These are phyloP conservation scores for Maudiozyma serrabonitensis DNA, from an alignment of 805 yeast genomes.

Conservation along the genomic window DNA sequence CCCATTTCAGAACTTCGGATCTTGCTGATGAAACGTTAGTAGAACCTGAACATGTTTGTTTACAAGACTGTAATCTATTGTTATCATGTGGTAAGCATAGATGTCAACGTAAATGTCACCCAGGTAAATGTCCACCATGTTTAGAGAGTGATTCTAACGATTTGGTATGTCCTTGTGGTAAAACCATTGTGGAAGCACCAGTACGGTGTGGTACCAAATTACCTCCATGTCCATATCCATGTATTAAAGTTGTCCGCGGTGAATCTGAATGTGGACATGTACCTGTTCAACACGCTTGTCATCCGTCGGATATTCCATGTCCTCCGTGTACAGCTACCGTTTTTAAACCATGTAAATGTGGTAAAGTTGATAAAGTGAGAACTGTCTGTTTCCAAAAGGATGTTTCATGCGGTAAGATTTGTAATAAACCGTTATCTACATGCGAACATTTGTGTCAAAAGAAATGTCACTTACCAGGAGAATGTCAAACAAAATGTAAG, in stretches of 20 bases:
- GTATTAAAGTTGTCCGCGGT: constrained; percentile 37
- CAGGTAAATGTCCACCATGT: constrained; percentile 75
- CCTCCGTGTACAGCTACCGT: constrained; percentile 68
- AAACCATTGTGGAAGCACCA: constrained; percentile 69
- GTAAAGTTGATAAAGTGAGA: constrained; percentile 38
- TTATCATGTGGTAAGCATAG: constrained; percentile 59
- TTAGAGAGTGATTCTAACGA: constrained; percentile 74
- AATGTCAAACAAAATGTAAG: constrained; percentile 52
- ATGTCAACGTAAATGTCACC: constrained; percentile 65
- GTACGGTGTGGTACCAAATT: constrained; percentile 71
- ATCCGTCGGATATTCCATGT: constrained; percentile 51
- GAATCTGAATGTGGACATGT: constrained; percentile 58
- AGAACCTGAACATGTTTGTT: constrained; percentile 69
- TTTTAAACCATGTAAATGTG: constrained; percentile 53
- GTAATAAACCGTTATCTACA: constrained; percentile 41
- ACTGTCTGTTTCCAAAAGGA: constrained; percentile 60
- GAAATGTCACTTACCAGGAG: constrained; percentile 47
- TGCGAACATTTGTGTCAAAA: constrained; percentile 46
- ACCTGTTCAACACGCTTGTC: constrained; percentile 66
- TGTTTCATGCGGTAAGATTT: constrained; percentile 60
- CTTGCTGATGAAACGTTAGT: constrained; percentile 45
- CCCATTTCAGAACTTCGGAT: constrained; percentile 26
- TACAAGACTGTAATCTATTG: constrained; percentile 50
- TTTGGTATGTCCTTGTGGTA: constrained; percentile 70
- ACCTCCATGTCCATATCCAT: constrained; percentile 57